Conservation (phyloP, 2,329 filamentous ascomycete species). For the Fusarium verrucosum region DNA sequence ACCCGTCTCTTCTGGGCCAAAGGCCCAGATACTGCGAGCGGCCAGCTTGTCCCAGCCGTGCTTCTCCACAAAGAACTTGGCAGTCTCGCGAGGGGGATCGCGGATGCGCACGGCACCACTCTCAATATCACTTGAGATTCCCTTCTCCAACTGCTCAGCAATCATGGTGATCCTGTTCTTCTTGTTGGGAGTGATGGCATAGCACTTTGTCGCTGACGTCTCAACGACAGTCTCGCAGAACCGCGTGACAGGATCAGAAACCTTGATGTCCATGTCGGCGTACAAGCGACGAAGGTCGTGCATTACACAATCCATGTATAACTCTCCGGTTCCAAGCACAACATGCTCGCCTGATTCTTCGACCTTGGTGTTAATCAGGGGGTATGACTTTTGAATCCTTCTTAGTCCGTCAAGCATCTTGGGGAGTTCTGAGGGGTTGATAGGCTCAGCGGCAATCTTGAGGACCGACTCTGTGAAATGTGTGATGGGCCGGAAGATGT, state of each 20-base stretch:
- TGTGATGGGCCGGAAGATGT: slow-evolving; percentile 91
- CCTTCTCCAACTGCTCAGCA: slow-evolving; percentile 92
- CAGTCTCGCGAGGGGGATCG: slow-evolving; percentile 90
- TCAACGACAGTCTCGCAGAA: slow-evolving; percentile 99
- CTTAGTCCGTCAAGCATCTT: slow-evolving; percentile 98
- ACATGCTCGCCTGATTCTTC: slow-evolving; percentile 98
- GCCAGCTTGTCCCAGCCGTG: slow-evolving; percentile 97
- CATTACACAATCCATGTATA: slow-evolving; percentile 99
- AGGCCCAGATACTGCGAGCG: slow-evolving; percentile 96
- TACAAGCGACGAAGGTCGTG: slow-evolving; percentile 94
- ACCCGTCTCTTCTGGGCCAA: slow-evolving; percentile 93
- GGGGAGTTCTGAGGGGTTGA: slow-evolving; percentile 96
- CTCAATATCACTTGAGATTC: slow-evolving; percentile 95
- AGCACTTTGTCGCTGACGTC: slow-evolving; percentile 97
- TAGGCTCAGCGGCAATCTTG: slow-evolving; percentile 96
- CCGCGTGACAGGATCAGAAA: slow-evolving; percentile 95
- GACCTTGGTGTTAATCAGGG: slow-evolving; percentile 93
- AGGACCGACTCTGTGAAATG: slow-evolving; percentile 98
- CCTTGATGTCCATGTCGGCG: slow-evolving; percentile 99
- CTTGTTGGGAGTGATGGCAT: slow-evolving; percentile 97
- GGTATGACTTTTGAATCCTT: slow-evolving; percentile 98
- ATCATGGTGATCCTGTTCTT: slow-evolving; percentile 99
- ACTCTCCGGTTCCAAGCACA: slow-evolving; percentile 90
- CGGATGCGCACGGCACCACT: slow-evolving; percentile 88
- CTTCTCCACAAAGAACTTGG: slow-evolving; percentile 96